phyloP scores from a whole-genome alignment of 2,329 filamentous ascomycete genomes.

The Xylariaceae sp. region DNA sequence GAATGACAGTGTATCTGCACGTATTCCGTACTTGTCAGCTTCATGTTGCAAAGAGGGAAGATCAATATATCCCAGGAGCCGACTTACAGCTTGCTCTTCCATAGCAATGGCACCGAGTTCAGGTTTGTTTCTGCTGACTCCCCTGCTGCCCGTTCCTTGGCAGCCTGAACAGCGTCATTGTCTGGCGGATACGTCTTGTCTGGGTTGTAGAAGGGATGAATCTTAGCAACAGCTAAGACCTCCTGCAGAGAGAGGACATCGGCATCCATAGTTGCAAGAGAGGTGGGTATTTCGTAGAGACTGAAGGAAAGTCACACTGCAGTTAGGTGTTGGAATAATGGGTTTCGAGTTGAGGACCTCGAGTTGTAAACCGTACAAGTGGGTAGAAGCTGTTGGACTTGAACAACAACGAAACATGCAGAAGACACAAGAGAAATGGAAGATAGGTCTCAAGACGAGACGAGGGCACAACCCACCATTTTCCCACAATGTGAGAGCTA shows the following conservation, averaged over 20 bases:
- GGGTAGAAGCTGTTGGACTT: background rate
- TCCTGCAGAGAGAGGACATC: constrained; percentile 27
- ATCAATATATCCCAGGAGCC: background rate
- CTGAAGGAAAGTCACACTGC: background rate
- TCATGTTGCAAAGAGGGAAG: background rate
- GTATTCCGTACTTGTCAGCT: background rate
- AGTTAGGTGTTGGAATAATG: background rate
- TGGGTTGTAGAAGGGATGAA: constrained; percentile 35
- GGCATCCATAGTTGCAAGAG: background rate
- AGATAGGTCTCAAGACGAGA: no score
- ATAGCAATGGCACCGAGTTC: constrained; percentile 9
- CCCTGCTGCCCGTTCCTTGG: constrained; percentile 10
- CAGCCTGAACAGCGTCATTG: background rate
- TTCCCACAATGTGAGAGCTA: no score
- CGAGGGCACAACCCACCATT: no score
- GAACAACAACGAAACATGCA: no score
- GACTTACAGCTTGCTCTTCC: constrained; percentile 15
- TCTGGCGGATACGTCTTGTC: constrained; percentile 31
- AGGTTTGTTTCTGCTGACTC: background rate
- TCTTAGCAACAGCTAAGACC: constrained; percentile 32
- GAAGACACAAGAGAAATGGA: no score
- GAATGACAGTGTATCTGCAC: constrained; percentile 33
- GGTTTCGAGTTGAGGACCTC: background rate
- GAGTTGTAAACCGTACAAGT: no score
- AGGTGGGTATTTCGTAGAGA: background rate